These are phyloP conservation scores for Penicillium occitanis DNA, from an alignment of 2,329 filamentous ascomycete species.

Conservation along the genomic window DNA sequence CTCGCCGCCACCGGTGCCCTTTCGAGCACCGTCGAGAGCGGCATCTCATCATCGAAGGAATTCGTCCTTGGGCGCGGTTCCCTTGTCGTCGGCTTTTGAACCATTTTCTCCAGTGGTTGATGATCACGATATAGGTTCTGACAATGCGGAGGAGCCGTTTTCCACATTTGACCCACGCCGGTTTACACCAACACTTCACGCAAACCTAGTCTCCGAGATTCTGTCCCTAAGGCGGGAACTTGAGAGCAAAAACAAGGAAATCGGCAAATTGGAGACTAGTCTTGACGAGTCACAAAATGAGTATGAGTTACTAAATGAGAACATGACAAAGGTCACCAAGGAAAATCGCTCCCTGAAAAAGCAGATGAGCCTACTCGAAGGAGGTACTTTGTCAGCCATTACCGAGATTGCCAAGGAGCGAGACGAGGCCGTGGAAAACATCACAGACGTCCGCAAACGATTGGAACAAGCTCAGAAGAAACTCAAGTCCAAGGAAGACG, in stretches of 20 bases:
- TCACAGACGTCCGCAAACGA: slow-evolving; percentile 70
- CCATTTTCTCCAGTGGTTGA: slow-evolving; percentile 39
- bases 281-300: slow-evolving; percentile 72
- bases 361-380: slow-evolving; percentile 82
- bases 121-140: slow-evolving; percentile 38
- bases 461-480: slow-evolving; percentile 78
- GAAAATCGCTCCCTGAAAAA: slow-evolving; percentile 79
- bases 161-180: slow-evolving; percentile 81
- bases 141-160: slow-evolving; percentile 55
- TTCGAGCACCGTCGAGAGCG: slow-evolving; percentile 59
- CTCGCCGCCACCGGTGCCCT: slow-evolving; percentile 69
- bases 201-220: slow-evolving; percentile 92
- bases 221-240: slow-evolving; percentile 81
- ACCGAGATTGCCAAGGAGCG: slow-evolving; percentile 81
- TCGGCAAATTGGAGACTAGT: slow-evolving; percentile 77
- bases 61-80: slow-evolving; percentile 60
- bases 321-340: slow-evolving; percentile 64
- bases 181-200: slow-evolving; percentile 93
- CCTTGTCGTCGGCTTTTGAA: slow-evolving; percentile 61
- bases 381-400: slow-evolving; percentile 80
- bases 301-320: slow-evolving; percentile 67
- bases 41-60: slow-evolving; percentile 65
- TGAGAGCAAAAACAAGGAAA: slow-evolving; percentile 82
- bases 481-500: slow-evolving; percentile 75
- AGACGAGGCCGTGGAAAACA: slow-evolving; percentile 74